Base-by-base conservation (phyloP, 257 asterid species). In the Pogostemon cablin region DNA sequence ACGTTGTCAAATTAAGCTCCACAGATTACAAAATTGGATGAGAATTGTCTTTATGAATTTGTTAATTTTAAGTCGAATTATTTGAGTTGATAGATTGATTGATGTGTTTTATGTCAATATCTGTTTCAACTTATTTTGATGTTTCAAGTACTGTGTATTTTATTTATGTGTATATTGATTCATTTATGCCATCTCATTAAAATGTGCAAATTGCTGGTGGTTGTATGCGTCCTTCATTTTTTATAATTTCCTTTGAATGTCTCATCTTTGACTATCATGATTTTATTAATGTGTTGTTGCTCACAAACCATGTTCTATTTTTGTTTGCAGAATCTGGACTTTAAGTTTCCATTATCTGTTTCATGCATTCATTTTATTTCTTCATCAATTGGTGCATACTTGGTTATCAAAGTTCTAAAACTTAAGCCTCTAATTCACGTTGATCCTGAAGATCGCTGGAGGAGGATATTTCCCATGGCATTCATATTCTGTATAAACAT, bases 401-500 rank as follows among this genome's bases (percentile, higher is more conserved):
- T 89, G 85, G 88, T 84, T 25, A 89, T 87, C 7, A 84, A 81
- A 71, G 88, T 90, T 69, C 84, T 90, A 17, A 90, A 87, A 78
- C 80, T 90, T 4, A 90, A 87, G 81, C 95, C 95, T 20, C 92
- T 90, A 40, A 90, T 90, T 54, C 60, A 52, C 3, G 95, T 90
- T 6, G 89, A 84, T 4, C 83, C 88, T 2, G 87, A 80, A 77
- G 96, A 90, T 80, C 89, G 84, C 10, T 90, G 96, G 92, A 85
- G 83, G 77, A 84, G 96, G 52, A 90, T 90, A 20, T 87, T 90
- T 75, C 95, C 95, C 37, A 90, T 90, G 96, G 87, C 96, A 12
- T 86, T 87, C 74, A 78, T 87, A 71, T 90, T 90, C 61, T 90
- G 95, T 69, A 82, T 90, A 75, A 90, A 90, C 83, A 87, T 90